Evolutionary conservation across 148 eudicot genomes (phyloP).

Genomic region (Arbutus unedo): DNA sequence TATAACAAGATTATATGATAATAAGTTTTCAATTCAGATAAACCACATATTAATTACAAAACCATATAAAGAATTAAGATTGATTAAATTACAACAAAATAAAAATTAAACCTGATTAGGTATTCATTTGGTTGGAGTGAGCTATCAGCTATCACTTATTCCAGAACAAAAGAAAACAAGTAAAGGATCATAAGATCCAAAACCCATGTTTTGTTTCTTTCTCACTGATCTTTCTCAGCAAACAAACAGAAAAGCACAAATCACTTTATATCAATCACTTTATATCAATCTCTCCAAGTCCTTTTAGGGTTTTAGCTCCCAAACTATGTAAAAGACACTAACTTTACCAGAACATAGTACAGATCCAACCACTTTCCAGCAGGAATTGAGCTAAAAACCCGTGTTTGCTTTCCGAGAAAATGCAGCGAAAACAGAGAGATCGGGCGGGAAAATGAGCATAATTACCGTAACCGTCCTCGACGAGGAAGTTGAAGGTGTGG

Average conservation of each 20-base stretch:
- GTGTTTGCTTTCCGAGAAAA: not conserved
- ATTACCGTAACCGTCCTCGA: slow-evolving; percentile 48
- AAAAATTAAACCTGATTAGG: not conserved
- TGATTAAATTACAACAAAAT: not conserved
- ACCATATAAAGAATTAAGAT: not conserved
- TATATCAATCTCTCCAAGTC: not conserved
- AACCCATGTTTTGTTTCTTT: not conserved
- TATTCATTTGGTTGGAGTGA: not conserved
- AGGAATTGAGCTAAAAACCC: not conserved
- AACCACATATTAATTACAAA: not conserved
- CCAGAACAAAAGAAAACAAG: not conserved
- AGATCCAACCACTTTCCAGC: not conserved
- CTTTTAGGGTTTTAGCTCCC: not conserved
- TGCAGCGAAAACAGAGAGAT: slow-evolving; percentile 3
- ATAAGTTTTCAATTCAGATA: not conserved
- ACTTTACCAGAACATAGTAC: not conserved
- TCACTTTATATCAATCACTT: too few relatives aligned
- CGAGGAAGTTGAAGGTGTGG: slow-evolving; percentile 50
- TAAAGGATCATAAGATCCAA: not conserved
- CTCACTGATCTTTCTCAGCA: not conserved
- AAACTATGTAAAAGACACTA: not conserved
- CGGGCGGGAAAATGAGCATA: not conserved
- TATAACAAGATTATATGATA: not conserved
- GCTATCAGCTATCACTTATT: not conserved
- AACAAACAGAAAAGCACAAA: not conserved